Percentiles rank a stretch among this genome's conserved stretches.
These are phyloP conservation scores for Ampelomyces quisqualis DNA, from an alignment of 2,329 filamentous ascomycete species.

Conservation along the genomic window DNA sequence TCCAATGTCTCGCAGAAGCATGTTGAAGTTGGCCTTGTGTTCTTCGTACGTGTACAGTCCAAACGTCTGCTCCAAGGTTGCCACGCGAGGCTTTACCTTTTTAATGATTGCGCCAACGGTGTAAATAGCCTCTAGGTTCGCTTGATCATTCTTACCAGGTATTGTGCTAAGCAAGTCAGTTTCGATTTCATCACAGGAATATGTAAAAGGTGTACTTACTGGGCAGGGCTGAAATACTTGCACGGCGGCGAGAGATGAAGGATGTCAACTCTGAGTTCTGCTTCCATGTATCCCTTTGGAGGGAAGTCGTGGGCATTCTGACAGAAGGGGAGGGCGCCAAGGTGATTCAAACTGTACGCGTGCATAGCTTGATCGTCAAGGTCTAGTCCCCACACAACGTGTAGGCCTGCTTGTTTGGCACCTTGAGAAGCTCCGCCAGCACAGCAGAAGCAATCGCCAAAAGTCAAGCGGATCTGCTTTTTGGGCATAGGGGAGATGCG, in stretches of 20 bases:
- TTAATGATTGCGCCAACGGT: constrained; percentile 10
- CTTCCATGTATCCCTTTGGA: not conserved
- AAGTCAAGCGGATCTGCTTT: constrained; percentile 3
- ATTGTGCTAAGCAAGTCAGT: no score
- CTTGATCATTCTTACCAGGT: constrained; percentile 31
- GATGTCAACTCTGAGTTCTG: constrained; percentile 11
- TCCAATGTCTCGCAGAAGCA: constrained; percentile 20
- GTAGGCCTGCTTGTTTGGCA: constrained; percentile 17
- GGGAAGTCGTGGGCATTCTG: constrained; percentile 22
- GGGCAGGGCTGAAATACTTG: constrained; percentile 13
- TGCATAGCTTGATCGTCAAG: constrained; percentile 12
- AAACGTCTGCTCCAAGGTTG: constrained; percentile 21
- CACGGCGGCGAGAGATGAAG: constrained; percentile 25
- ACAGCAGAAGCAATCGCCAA: constrained; percentile 25
- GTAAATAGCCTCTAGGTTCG: constrained; percentile 21
- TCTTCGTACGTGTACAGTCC: constrained; percentile 7
- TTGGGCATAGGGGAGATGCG: not conserved
- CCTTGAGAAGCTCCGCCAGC: constrained; percentile 25
- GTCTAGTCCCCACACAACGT: constrained; percentile 20
- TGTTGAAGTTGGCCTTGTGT: constrained; percentile 10
- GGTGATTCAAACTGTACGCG: constrained; percentile 18
- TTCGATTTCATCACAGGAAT: no score
- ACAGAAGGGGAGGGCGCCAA: constrained; percentile 2
- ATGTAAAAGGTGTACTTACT: no score
- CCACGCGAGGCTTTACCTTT: constrained; percentile 18